phyloP scores from a whole-genome alignment of 2,329 filamentous ascomycete species.

The Ophiobolus disseminans region DNA sequence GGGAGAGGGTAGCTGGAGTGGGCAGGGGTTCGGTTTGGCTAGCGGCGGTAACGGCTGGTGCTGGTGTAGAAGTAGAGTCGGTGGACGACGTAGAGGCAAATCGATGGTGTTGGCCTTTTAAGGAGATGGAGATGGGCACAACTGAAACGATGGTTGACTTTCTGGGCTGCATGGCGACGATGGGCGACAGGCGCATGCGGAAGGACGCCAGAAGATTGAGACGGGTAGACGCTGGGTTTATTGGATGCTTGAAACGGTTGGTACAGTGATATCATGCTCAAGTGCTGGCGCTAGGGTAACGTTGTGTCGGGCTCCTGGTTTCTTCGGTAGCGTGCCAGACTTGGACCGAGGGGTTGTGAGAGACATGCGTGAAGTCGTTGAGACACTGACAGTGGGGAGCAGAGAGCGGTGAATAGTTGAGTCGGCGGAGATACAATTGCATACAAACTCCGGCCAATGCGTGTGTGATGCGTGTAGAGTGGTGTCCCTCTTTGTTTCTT shows the following conservation, averaged over 20 bases:
- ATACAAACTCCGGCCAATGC: not conserved
- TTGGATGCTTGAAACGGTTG: not conserved
- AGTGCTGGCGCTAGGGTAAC: not conserved
- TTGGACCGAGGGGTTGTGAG: not conserved
- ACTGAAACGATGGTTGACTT: too few species aligned
- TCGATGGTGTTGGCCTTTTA: not conserved
- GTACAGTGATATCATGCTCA: constrained; percentile 1
- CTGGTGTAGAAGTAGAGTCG: not conserved
- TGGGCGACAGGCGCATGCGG: not conserved
- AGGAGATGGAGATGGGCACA: too few species aligned
- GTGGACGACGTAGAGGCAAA: not conserved
- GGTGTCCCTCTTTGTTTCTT: constrained; percentile 7
- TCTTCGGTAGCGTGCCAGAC: constrained; percentile 3
- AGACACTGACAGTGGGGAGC: too few species aligned
- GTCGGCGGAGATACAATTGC: not conserved
- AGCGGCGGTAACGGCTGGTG: not conserved
- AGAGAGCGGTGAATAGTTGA: too few species aligned
- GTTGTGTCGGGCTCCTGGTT: not conserved
- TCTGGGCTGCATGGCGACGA: too few species aligned
- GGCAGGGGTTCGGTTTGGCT: not conserved
- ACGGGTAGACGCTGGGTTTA: not conserved
- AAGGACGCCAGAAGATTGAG: too few species aligned
- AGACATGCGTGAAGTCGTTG: not conserved
- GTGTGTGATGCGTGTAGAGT: constrained; percentile 5
- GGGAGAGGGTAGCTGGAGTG: not conserved